These are phyloP conservation scores for Naganishia albida DNA, from an alignment of 1,284 basidiomycete species.

Conservation along the genomic window DNA sequence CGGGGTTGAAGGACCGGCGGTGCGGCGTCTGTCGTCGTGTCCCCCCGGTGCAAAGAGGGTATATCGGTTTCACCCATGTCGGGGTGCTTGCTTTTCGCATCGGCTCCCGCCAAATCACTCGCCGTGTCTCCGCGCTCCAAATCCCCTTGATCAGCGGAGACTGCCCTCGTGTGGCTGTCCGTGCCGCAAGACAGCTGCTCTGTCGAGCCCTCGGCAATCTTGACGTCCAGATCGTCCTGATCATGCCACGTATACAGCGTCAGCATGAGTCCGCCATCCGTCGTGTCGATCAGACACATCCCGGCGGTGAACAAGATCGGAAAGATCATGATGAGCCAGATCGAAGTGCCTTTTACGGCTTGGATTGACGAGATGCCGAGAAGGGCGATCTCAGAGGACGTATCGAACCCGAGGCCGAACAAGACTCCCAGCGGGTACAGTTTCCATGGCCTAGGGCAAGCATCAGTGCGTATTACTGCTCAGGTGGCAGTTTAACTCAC, in stretches of 20 bases:
- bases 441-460: constrained; percentile 27
- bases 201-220: neutral
- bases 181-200: neutral
- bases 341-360: constrained; percentile 29
- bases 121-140: neutral
- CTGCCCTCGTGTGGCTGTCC: neutral
- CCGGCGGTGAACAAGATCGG: constrained; percentile 32
- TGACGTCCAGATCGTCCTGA: constrained; percentile 18
- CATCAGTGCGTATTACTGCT: neutral
- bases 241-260: constrained; percentile 32
- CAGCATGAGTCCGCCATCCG: constrained; percentile 29
- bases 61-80: neutral
- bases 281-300: constrained; percentile 32
- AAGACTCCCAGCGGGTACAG: constrained; percentile 31
- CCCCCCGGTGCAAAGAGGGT: neutral
- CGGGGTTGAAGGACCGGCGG: constrained; percentile 7
- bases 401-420: constrained; percentile 33
- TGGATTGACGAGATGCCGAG: constrained; percentile 31
- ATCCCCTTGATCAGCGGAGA: neutral
- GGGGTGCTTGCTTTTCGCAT: neutral
- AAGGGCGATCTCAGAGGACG: constrained; percentile 32
- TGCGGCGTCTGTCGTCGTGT: neutral
- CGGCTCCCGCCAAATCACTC: neutral
- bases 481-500: constrained; percentile 9
- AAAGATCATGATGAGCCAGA: constrained; percentile 33